phyloP scores from a whole-genome alignment of 177 flowering plant species.

The Vitis hybrid region DNA sequence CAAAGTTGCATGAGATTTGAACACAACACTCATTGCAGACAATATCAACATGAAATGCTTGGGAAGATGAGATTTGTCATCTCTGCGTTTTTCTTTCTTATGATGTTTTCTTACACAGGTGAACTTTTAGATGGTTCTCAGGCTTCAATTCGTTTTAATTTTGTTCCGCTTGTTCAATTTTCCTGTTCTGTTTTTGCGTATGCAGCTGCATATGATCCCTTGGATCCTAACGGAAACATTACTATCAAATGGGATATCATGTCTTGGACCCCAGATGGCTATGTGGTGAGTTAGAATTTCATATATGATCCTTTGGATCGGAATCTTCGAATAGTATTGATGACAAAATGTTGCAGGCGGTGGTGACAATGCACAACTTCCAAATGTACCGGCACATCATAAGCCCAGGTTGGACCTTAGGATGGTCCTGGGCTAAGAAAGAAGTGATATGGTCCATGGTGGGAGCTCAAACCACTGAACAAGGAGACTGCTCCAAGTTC shows the following conservation, averaged over 20 bases:
- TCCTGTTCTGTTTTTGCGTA: neutral
- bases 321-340: neutral
- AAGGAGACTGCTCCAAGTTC: constrained; percentile 69
- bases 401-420: constrained; percentile 59
- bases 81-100: constrained; percentile 9
- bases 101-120: constrained; percentile 28
- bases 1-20: constrained; percentile 1
- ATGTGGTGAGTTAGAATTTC: constrained; percentile 43
- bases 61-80: constrained; percentile 23
- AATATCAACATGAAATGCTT: neutral
- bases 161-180: constrained; percentile 1
- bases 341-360: constrained; percentile 29
- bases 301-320: no score
- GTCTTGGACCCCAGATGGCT: constrained; percentile 75
- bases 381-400: constrained; percentile 56
- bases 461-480: constrained; percentile 61
- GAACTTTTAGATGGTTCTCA: neutral
- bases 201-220: constrained; percentile 57
- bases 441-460: constrained; percentile 62
- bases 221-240: constrained; percentile 69
- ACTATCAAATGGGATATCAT: constrained; percentile 68
- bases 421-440: constrained; percentile 67
- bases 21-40: neutral
- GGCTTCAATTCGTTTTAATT: neutral
- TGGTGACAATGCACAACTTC: constrained; percentile 52